A percentile compares a stretch with the other conserved stretches of the same genome.
phyloP scores from a whole-genome alignment of 2,329 filamentous ascomycete genomes.

The Pleurostoma richardsiae region DNA sequence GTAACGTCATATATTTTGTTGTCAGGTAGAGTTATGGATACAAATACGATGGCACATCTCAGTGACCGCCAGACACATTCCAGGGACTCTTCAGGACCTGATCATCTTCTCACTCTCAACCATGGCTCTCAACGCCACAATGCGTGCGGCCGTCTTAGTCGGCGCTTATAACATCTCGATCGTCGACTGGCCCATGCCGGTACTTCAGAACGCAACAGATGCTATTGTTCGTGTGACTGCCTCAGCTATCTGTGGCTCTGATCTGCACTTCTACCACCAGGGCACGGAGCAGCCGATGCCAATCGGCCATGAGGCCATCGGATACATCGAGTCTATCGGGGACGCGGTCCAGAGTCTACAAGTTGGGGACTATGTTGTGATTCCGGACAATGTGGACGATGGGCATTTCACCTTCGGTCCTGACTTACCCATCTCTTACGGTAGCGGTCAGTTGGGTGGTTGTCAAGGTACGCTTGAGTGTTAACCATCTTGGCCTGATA shows the following conservation, averaged over 20 bases:
- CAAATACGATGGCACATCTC: background rate
- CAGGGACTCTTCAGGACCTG: background rate
- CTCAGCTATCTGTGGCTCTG: conserved; percentile 1
- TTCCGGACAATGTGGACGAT: background rate
- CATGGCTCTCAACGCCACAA: background rate
- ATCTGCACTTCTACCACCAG: background rate
- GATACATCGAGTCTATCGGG: background rate
- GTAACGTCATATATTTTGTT: background rate
- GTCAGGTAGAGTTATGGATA: background rate
- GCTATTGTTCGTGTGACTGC: conserved; percentile 1
- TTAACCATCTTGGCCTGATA: background rate
- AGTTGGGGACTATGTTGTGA: conserved; percentile 2
- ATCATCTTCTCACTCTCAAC: background rate
- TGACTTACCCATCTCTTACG: background rate
- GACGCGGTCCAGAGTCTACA: background rate
- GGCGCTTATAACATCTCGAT: background rate
- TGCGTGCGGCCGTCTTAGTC: background rate
- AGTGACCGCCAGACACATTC: no score
- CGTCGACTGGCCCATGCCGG: background rate
- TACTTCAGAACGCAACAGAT: background rate
- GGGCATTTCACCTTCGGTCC: background rate
- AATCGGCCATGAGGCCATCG: conserved; percentile 3
- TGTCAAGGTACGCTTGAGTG: background rate
- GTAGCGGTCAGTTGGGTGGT: background rate
- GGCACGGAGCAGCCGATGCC: background rate